Evolutionary conservation across 2,329 filamentous ascomycete species (phyloP).

Genomic region (Phialocephala sp.): DNA sequence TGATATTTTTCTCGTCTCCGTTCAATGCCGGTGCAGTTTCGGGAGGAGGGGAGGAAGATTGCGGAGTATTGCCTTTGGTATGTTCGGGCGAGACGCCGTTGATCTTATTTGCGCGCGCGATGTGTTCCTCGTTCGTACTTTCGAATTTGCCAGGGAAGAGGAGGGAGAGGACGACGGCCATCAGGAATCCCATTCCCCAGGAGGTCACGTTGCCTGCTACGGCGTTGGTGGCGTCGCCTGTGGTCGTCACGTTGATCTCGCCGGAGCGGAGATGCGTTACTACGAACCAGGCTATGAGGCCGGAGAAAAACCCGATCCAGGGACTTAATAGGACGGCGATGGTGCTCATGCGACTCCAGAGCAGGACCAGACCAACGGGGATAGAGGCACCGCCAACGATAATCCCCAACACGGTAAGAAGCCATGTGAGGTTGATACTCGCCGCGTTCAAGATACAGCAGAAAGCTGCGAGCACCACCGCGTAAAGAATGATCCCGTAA

Average conservation of each 20-base stretch:
- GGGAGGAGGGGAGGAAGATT: background rate
- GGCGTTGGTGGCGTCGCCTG: conserved; percentile 47
- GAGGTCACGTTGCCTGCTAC: conserved; percentile 48
- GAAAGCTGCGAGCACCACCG: conserved; percentile 37
- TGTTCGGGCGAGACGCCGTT: conserved; percentile 34
- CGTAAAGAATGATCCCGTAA: conserved; percentile 44
- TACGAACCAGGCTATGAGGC: conserved; percentile 47
- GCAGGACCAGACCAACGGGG: conserved; percentile 45
- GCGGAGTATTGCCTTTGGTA: conserved; percentile 11
- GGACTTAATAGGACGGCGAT: conserved; percentile 45
- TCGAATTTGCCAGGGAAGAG: conserved; percentile 43
- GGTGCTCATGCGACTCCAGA: conserved; percentile 49
- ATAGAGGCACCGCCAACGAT: conserved; percentile 48
- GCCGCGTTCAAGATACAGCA: conserved; percentile 47
- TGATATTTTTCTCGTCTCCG: background rate
- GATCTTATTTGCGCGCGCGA: conserved; percentile 41
- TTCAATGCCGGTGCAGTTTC: background rate
- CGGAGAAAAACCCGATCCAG: conserved; percentile 44
- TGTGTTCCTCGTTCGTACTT: conserved; percentile 32
- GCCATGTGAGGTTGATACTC: conserved; percentile 47
- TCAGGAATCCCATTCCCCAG: conserved; percentile 44
- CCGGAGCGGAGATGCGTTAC: conserved; percentile 45
- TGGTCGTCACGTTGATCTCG: conserved; percentile 45
- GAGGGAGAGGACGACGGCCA: conserved; percentile 44
- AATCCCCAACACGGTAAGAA: conserved; percentile 48